Percentiles rank a stretch among this genome's conserved stretches.
Evolutionary conservation across 1,139 yeast genomes (phyloP).

Genomic region (Blastobotrys serpentis): DNA sequence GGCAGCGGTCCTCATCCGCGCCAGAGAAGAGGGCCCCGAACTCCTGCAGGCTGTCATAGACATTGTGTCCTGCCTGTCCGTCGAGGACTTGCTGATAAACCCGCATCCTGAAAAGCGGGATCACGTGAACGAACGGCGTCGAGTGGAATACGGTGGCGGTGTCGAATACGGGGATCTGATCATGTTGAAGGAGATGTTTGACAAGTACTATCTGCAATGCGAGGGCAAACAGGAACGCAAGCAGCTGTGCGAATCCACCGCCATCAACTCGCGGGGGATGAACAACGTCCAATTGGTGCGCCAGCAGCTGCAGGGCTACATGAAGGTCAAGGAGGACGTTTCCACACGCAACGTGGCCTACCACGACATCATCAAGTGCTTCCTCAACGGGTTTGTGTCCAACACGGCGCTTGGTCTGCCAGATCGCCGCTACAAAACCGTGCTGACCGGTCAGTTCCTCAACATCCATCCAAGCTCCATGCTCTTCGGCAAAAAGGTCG

Average conservation of each 20-base stretch:
- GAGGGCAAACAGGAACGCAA: constrained; percentile 49
- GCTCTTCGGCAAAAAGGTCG: constrained; percentile 76
- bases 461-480: constrained; percentile 91
- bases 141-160: constrained; percentile 63
- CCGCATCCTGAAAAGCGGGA: constrained; percentile 82
- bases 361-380: constrained; percentile 61
- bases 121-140: constrained; percentile 57
- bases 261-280: constrained; percentile 76
- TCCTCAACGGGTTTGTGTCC: constrained; percentile 74
- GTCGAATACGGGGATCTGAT: constrained; percentile 75
- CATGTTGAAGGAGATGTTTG: constrained; percentile 75
- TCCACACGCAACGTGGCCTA: constrained; percentile 44
- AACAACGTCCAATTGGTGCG: constrained; percentile 73
- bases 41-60: constrained; percentile 66
- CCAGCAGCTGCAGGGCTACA: constrained; percentile 70
- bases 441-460: constrained; percentile 58
- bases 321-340: constrained; percentile 40
- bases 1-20: constrained; percentile 80
- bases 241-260: constrained; percentile 81
- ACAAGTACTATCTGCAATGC: constrained; percentile 49
- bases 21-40: constrained; percentile 52
- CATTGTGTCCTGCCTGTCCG: constrained; percentile 88
- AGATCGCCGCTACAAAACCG: constrained; percentile 87
- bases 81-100: constrained; percentile 78
- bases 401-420: constrained; percentile 95